A percentile compares a stretch with the other conserved stretches of the same genome.
Conservation (phyloP, 1,139 yeast genomes). For the Candida smagusa region DNA sequence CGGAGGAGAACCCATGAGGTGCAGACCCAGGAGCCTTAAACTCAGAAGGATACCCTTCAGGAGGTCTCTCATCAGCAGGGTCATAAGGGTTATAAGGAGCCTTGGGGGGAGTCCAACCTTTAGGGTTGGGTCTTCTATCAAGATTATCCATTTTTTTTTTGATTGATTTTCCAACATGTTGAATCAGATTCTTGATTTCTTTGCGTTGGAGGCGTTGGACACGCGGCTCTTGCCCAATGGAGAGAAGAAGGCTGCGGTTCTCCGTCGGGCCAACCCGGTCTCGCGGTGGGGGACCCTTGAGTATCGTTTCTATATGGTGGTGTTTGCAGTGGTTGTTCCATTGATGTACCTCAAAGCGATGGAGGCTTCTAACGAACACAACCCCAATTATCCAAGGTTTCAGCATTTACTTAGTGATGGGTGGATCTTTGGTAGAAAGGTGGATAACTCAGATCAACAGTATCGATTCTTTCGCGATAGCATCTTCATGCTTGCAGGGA, state of each 20-base stretch:
- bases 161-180: constrained; percentile 1
- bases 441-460: constrained; percentile 88
- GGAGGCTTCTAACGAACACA: constrained; percentile 73
- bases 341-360: constrained; percentile 77
- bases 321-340: constrained; percentile 71
- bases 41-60: constrained; percentile 85
- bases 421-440: constrained; percentile 79
- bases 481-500: constrained; percentile 54
- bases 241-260: constrained; percentile 35
- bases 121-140: constrained; percentile 72
- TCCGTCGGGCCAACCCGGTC: constrained; percentile 41
- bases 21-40: constrained; percentile 54
- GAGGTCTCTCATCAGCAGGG: constrained; percentile 71
- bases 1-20: constrained; percentile 54
- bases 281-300: constrained; percentile 77
- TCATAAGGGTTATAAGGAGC: constrained; percentile 88
- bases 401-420: constrained; percentile 60
- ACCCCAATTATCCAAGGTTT: constrained; percentile 70
- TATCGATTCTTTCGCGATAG: constrained; percentile 85
- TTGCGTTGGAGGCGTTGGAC: constrained; percentile 77
- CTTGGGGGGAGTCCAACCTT: constrained; percentile 78
- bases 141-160: constrained; percentile 10
- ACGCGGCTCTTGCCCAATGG: constrained; percentile 58
- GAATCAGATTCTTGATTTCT: constrained; percentile 35
- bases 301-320: constrained; percentile 61